Conservation (phyloP, 2,329 filamentous ascomycete species). For the Trichophyton rubrum region DNA sequence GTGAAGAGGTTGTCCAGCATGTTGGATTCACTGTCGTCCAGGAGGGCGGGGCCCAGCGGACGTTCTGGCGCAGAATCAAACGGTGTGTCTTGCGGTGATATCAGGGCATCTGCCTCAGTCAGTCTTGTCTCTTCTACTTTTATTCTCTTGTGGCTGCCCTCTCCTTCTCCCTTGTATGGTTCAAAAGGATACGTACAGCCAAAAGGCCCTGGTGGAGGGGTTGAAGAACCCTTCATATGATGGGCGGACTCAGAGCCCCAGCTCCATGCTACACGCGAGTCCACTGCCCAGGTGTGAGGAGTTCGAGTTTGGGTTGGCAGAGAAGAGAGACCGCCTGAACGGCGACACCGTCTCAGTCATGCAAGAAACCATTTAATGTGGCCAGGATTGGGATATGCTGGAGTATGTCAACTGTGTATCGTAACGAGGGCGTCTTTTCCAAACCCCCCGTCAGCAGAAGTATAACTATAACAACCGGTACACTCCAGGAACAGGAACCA, state of each 20-base stretch:
- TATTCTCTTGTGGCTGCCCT: background rate
- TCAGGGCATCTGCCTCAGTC: background rate
- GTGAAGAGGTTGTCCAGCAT: slow-evolving; percentile 41
- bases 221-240: slow-evolving; percentile 35
- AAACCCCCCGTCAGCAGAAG: background rate
- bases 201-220: slow-evolving; percentile 48
- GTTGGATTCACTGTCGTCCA: slow-evolving; percentile 47
- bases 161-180: background rate
- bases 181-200: slow-evolving; percentile 42
- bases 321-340: background rate
- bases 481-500: background rate
- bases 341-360: background rate
- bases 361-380: background rate
- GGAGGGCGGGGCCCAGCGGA: slow-evolving; percentile 51
- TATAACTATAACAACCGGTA: background rate
- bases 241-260: slow-evolving; percentile 21
- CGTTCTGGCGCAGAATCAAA: slow-evolving; percentile 46
- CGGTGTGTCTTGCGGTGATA: slow-evolving; percentile 21
- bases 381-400: background rate
- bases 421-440: background rate
- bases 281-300: background rate
- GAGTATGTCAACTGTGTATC: background rate
- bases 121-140: background rate
- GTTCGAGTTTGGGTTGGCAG: background rate
- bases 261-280: slow-evolving; percentile 20